These are phyloP conservation scores for Globisporangium polare DNA, from an alignment of 352 stramenopile genomes.

Conservation along the genomic window DNA sequence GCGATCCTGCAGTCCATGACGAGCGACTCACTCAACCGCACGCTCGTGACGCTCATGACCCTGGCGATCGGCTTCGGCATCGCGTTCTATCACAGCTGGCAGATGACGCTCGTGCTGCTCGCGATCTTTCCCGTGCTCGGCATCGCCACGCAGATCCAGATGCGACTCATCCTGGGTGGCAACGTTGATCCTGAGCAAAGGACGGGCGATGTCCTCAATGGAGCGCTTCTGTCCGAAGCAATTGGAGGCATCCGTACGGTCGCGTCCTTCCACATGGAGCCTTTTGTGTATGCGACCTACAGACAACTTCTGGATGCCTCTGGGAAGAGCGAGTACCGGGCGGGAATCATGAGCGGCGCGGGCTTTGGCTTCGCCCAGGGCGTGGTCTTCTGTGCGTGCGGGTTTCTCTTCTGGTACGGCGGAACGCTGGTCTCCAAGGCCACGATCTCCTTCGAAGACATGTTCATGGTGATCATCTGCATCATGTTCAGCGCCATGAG, in stretches of 20 bases:
- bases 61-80: constrained; percentile 40
- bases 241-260: constrained; percentile 60
- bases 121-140: constrained; percentile 19
- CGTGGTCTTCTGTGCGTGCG: constrained; percentile 60
- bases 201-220: constrained; percentile 31
- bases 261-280: constrained; percentile 56
- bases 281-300: constrained; percentile 28
- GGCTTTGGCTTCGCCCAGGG: constrained; percentile 68
- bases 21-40: constrained; percentile 55
- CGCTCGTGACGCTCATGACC: constrained; percentile 43
- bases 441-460: constrained; percentile 61
- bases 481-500: constrained; percentile 49
- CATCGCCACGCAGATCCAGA: constrained; percentile 32
- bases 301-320: constrained; percentile 29
- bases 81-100: constrained; percentile 47
- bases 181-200: constrained; percentile 29
- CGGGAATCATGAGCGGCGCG: constrained; percentile 49
- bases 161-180: constrained; percentile 27
- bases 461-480: constrained; percentile 72
- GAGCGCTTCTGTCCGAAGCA: constrained; percentile 32
- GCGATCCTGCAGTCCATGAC: constrained; percentile 71
- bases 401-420: constrained; percentile 74
- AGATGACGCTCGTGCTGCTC: constrained; percentile 47
- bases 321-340: constrained; percentile 31
- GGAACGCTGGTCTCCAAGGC: constrained; percentile 44